Conservation (phyloP, 768 basidiomycete genomes). For the Mycena olivaceomarginata region DNA sequence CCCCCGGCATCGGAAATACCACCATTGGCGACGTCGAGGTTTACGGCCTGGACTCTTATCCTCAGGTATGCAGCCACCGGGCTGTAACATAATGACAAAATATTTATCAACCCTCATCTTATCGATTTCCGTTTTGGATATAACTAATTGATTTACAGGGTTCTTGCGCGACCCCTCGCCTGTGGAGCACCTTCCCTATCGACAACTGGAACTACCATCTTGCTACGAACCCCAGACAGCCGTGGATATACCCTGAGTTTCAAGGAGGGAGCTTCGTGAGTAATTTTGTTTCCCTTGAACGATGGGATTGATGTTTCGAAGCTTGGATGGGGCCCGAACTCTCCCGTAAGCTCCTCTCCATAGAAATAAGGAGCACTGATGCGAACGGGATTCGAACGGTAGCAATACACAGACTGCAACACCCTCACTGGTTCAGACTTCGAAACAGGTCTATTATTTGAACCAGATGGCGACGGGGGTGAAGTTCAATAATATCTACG, state of each 20-base stretch:
- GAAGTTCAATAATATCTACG: conserved; percentile 38
- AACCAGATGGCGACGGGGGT: conserved; percentile 39
- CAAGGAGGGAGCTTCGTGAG: conserved; percentile 39
- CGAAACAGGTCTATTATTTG: conserved; percentile 37
- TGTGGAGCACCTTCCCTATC: conserved; percentile 35
- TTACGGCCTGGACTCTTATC: conserved; percentile 35
- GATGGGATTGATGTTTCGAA: background rate
- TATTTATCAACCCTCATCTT: conserved; percentile 3
- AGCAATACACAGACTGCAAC: conserved; percentile 40
- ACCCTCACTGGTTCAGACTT: conserved; percentile 36
- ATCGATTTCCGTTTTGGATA: background rate
- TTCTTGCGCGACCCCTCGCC: conserved; percentile 38
- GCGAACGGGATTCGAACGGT: background rate
- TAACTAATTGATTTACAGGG: conserved; percentile 13
- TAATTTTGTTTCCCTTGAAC: conserved; percentile 9
- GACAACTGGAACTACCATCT: conserved; percentile 40
- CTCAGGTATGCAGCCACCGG: conserved; percentile 10
- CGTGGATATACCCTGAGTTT: conserved; percentile 33
- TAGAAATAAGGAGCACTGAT: conserved; percentile 2
- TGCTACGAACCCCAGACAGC: conserved; percentile 33
- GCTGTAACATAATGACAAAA: background rate
- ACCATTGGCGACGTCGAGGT: conserved; percentile 35
- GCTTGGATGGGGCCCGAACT: conserved; percentile 39
- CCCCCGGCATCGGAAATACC: conserved; percentile 25
- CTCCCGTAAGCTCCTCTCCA: conserved; percentile 25